Conservation (phyloP, 2,329 filamentous ascomycete species). For the Chrysosphaeria jannelii region DNA sequence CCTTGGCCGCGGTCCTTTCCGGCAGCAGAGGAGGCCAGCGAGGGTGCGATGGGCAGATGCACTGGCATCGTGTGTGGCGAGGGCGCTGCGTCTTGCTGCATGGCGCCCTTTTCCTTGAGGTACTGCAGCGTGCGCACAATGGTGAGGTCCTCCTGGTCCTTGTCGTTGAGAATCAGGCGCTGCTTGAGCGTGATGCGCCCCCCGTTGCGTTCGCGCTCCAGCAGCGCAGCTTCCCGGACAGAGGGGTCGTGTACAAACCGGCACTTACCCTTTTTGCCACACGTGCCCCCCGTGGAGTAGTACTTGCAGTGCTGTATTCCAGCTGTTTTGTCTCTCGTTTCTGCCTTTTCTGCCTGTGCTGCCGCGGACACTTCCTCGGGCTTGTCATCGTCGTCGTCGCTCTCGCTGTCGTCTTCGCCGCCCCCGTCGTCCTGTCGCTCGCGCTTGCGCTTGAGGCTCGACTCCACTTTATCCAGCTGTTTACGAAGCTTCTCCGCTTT, state of each 20-base stretch:
- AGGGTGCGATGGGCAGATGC: slow-evolving; percentile 4
- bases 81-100: slow-evolving; percentile 8
- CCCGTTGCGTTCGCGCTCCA: slow-evolving; percentile 31
- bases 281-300: slow-evolving; percentile 35
- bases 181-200: slow-evolving; percentile 35
- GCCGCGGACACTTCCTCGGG: slow-evolving; percentile 10
- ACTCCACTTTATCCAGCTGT: slow-evolving; percentile 40
- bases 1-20: too few species aligned
- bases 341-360: slow-evolving; percentile 22
- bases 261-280: slow-evolving; percentile 47
- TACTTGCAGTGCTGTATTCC: slow-evolving; percentile 46
- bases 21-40: too few species aligned
- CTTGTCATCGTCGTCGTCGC: slow-evolving; percentile 13
- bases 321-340: too few species aligned
- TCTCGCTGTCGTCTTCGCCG: slow-evolving; percentile 9
- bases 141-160: slow-evolving; percentile 34
- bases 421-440: slow-evolving; percentile 31
- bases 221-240: slow-evolving; percentile 29
- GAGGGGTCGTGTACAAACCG: slow-evolving; percentile 37
- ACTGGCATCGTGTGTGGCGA: background rate
- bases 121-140: slow-evolving; percentile 36
- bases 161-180: slow-evolving; percentile 33
- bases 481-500: slow-evolving; percentile 29
- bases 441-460: slow-evolving; percentile 35
- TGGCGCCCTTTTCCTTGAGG: slow-evolving; percentile 26